Base-by-base conservation (phyloP, 2,329 filamentous ascomycete genomes). In the Penicillium brevicompactum region DNA sequence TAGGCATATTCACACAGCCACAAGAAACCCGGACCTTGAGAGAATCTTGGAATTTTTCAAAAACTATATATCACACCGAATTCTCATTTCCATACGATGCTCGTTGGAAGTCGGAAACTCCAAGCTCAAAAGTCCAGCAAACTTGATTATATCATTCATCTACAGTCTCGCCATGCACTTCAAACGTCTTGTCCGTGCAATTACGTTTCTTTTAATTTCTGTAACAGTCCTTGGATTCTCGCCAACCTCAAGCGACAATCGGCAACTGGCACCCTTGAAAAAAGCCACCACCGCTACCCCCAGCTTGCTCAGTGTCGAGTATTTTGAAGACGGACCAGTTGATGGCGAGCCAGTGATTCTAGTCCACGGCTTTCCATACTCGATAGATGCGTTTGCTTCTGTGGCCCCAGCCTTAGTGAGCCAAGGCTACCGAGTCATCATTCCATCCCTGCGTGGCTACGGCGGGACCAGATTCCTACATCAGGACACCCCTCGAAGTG, bases 331-430 rank as follows among this genome's bases (percentile, higher is more conserved):
- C 21, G 38, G 38, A 2, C 38, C 38, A 21, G 16, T 21, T 16
- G 16, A 11, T 11, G 38, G 38, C 5, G 38, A 41, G 18, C 6
- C 38, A 3, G 38, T 41, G 16, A 52, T 70, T 10, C 61, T 70
- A 1, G 49, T 61, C 10, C 66, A 70, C 41, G 67, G 67, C 2
- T 69, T 64, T 34, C 67, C 67, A 10, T 70, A 68, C 49, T 64
- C 62, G 30, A 63, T 65, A 30, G 57, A 64, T 42, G 59, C 58
- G 42, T 70, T 60, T 51, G 55, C 55, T 27, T 49, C 60, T 7
- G 67, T 68, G 1, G 60, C 61, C 5, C 65, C 65, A 4, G 38
- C 32, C 16, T 65, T 69, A 2, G 48, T 42, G 1, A 34, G 41
- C 2, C 27, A 61, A 46, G 66, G 66, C 16, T 62, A 59, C 46